Base-by-base conservation (phyloP, 1,284 basidiomycete species). In the Stereum hirsutum region DNA sequence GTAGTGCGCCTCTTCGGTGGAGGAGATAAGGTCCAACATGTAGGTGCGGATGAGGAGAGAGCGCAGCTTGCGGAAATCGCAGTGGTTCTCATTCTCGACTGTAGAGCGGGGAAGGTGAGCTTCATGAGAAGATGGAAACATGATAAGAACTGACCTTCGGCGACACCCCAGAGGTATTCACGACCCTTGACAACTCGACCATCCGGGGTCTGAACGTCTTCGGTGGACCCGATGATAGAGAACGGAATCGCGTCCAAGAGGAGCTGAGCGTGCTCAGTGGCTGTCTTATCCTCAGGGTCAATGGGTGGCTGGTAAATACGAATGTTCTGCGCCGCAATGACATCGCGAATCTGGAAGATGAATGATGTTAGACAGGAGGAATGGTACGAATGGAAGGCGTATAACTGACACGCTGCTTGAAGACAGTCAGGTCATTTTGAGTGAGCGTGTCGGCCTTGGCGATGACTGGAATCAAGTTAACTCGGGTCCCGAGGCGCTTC, bases 141-240 rank as follows among this genome's bases (percentile, higher is more conserved):
- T 25, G 31, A 37, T 4, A 39, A 19, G 15, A 3, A 65, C 69
- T 45, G 45, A 87, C 88, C 88, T 72, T 99, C 95, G 20, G 95
- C 95, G 24, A 98, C 92, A 70, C 96, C 96, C 96, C 96, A 99
- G n/a, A 96, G 80, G 64, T 99, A 99, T 63, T 98, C 90, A 57
- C 96, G 85, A 35, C 96, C 95, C 66, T 98, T 98, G 61, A 99
- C 95, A 26, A 81, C 69, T 46, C 94, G 83, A 10, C 96, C 96
- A 61, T 99, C 95, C 30, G 72, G 64, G 2, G 93, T 96, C 53
- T 78, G 78, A 20, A 99, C 95, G 56, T 99, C 95, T 57, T 94
- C 81, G 0, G 90, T 98, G 25, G 89, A 93, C 27, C 96, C 95
- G 56, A 99, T 99, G 66, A 99, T 96, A 21, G 92, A 94, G 75